Conservation (phyloP, 495 filamentous ascomycete genomes). For the Penicillium chermesinum region DNA sequence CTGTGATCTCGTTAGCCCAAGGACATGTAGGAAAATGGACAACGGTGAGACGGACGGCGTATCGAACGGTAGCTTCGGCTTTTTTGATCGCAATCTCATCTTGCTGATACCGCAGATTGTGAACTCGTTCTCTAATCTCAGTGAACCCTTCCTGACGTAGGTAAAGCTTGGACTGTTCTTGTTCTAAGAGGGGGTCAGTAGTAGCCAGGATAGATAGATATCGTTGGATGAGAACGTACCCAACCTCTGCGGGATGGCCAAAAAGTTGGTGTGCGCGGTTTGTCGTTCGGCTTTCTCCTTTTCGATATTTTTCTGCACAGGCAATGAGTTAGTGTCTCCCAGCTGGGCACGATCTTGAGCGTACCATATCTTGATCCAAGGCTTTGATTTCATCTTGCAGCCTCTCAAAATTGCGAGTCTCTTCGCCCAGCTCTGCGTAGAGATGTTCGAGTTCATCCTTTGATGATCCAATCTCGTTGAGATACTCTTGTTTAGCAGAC, state of each 20-base stretch:
- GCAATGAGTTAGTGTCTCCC: constrained; percentile 11
- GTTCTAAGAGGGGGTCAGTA: constrained; percentile 37
- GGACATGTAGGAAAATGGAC: not conserved
- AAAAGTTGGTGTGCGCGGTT: constrained; percentile 53
- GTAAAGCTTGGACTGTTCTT: constrained; percentile 48
- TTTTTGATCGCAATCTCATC: constrained; percentile 57
- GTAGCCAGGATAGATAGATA: constrained; percentile 7
- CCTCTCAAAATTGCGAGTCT: constrained; percentile 37
- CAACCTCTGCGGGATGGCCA: constrained; percentile 64
- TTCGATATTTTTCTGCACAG: constrained; percentile 39
- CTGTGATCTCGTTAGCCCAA: constrained; percentile 30
- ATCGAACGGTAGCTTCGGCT: constrained; percentile 57
- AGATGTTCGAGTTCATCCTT: constrained; percentile 39
- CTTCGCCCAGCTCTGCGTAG: constrained; percentile 24
- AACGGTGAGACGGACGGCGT: constrained; percentile 46
- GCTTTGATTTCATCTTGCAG: constrained; percentile 19
- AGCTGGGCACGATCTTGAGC: not conserved
- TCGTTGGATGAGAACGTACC: constrained; percentile 41
- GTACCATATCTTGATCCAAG: constrained; percentile 37
- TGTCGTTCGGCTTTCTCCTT: constrained; percentile 55
- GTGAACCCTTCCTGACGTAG: constrained; percentile 37
- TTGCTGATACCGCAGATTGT: constrained; percentile 43
- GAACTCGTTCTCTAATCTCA: constrained; percentile 36
- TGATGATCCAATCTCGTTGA: constrained; percentile 38
- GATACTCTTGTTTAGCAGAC: constrained; percentile 49